Percentiles rank a stretch among this genome's conserved stretches.
Evolutionary conservation across 805 yeast species (phyloP).

Genomic region (Nakazawaea holstii): DNA sequence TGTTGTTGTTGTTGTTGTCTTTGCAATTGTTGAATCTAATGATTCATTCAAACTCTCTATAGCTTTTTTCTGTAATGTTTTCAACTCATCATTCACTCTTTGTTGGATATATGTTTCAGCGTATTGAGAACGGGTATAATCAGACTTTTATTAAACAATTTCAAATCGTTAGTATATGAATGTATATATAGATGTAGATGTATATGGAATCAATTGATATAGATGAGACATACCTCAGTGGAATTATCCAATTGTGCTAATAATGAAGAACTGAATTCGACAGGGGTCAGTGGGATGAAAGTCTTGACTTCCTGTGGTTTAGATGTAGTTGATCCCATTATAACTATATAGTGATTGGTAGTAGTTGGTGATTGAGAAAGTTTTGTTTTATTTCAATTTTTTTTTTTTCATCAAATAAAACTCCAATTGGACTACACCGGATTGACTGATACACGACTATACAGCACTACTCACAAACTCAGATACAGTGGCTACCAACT

Average conservation of each 20-base stretch:
- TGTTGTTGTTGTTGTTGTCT: too few species aligned
- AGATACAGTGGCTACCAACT: conserved; percentile 10
- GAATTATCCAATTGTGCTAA: conserved; percentile 58
- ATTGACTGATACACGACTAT: conserved; percentile 8
- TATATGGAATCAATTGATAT: background rate
- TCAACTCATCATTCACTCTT: conserved; percentile 53
- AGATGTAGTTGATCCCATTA: conserved; percentile 57
- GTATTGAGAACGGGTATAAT: conserved; percentile 65
- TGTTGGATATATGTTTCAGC: conserved; percentile 63
- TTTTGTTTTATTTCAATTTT: background rate
- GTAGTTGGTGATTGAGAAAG: background rate
- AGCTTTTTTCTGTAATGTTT: conserved; percentile 48
- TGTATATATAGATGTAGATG: too few species aligned
- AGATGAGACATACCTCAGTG: conserved; percentile 36
- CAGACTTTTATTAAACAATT: too few species aligned
- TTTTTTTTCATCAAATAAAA: too few species aligned
- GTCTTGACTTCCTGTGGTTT: conserved; percentile 59
- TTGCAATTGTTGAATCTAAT: conserved; percentile 30
- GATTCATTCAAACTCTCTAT: conserved; percentile 48
- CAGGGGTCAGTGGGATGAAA: conserved; percentile 61
- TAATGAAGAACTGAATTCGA: conserved; percentile 61
- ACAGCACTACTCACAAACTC: conserved; percentile 17
- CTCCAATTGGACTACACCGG: background rate
- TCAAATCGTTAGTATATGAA: conserved; percentile 3
- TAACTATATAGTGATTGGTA: background rate